Percentiles rank a stretch among this genome's conserved stretches.
phyloP scores from a whole-genome alignment of 2,329 filamentous ascomycete species.

The Plectosphaerella sp. region DNA sequence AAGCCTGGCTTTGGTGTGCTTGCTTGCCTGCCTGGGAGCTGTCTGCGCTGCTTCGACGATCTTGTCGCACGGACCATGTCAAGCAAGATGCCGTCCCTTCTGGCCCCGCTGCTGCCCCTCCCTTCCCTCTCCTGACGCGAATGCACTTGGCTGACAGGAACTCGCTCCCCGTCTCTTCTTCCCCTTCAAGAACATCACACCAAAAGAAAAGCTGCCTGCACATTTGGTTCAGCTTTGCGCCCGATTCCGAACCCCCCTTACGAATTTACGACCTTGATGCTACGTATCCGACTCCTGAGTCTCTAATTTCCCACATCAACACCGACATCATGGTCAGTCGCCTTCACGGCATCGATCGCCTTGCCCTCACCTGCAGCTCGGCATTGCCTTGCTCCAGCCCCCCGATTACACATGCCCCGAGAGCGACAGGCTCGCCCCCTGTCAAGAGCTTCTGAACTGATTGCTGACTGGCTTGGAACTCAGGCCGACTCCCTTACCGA shows the following conservation, averaged over 20 bases:
- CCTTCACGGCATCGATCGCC: neutral
- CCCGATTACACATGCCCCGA: neutral
- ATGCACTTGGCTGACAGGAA: constrained; percentile 1
- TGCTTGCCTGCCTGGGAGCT: neutral
- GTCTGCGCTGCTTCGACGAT: neutral
- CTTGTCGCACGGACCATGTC: neutral
- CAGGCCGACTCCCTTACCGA: constrained; percentile 98
- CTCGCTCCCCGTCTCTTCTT: constrained; percentile 8
- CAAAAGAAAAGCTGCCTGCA: constrained; percentile 13
- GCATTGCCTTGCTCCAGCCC: neutral
- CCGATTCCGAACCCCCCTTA: neutral
- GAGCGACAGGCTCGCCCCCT: neutral
- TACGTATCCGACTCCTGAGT: neutral
- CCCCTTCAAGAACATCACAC: constrained; percentile 10
- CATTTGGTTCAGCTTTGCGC: constrained; percentile 9
- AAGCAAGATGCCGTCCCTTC: constrained; percentile 2
- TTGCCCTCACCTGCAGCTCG: no score
- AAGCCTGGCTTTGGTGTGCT: no score
- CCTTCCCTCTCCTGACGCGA: constrained; percentile 2
- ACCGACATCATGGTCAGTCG: constrained; percentile 5
- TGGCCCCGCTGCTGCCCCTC: constrained; percentile 9
- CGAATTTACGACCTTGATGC: neutral
- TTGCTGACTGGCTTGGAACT: constrained; percentile 5
- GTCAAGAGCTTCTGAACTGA: neutral
- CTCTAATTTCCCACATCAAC: neutral